phyloP scores from a whole-genome alignment of 805 yeast genomes.

The Candida xiaguanensis region DNA sequence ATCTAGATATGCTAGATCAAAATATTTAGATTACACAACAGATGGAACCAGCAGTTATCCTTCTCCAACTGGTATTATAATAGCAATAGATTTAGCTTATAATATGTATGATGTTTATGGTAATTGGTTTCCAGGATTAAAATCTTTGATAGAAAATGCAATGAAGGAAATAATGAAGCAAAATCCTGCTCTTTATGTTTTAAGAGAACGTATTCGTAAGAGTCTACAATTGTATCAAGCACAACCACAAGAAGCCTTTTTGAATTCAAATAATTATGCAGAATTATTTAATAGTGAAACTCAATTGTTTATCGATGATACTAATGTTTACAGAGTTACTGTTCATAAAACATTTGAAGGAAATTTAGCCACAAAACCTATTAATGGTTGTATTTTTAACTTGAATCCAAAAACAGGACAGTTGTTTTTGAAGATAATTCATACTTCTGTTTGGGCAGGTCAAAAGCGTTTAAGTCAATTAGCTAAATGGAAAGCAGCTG shows the following conservation, averaged over 20 bases:
- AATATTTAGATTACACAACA: constrained; percentile 87
- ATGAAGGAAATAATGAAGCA: constrained; percentile 92
- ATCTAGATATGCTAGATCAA: constrained; percentile 88
- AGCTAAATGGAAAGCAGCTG: constrained; percentile 98
- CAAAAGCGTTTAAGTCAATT: constrained; percentile 89
- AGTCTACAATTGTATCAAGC: constrained; percentile 92
- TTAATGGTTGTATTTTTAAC: constrained; percentile 89
- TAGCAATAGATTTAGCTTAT: constrained; percentile 90
- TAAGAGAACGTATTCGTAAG: constrained; percentile 90
- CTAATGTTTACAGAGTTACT: constrained; percentile 88
- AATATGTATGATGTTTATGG: constrained; percentile 97
- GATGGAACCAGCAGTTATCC: constrained; percentile 87
- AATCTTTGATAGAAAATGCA: constrained; percentile 84
- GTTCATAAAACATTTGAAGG: constrained; percentile 92
- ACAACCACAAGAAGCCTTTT: constrained; percentile 87
- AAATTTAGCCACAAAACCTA: constrained; percentile 84
- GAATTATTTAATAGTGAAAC: constrained; percentile 83
- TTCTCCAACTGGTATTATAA: constrained; percentile 85
- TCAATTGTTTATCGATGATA: constrained; percentile 87
- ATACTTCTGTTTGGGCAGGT: constrained; percentile 95
- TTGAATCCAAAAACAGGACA: constrained; percentile 91
- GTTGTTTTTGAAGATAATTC: constrained; percentile 81
- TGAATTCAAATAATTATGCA: constrained; percentile 85
- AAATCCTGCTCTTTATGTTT: constrained; percentile 86
- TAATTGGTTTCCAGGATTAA: constrained; percentile 95